Conservation (phyloP, 164 flowering plant species). For the Liriodendron chinense region DNA sequence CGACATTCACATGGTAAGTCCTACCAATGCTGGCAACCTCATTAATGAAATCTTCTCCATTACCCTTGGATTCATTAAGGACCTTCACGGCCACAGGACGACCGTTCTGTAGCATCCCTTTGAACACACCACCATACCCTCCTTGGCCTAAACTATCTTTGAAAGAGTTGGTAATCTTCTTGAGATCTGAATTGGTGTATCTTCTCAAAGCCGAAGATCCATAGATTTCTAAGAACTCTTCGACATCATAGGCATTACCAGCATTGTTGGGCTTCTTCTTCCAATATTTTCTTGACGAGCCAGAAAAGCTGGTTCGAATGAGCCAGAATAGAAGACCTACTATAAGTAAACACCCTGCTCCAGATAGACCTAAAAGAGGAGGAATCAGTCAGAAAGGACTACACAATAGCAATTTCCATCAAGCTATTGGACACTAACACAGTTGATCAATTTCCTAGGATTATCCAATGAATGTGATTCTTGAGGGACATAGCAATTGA, state of each 20-base stretch:
- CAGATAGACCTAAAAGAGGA: no score
- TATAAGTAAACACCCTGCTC: no score
- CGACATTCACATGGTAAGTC: constrained; percentile 7
- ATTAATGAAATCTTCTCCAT: constrained; percentile 12
- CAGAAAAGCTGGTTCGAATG: no score
- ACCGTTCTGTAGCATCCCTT: constrained; percentile 37
- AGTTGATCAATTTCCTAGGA: no score
- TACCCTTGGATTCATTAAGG: constrained; percentile 17
- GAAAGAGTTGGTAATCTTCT: constrained; percentile 38
- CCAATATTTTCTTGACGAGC: no score
- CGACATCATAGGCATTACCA: background rate
- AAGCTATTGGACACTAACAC: no score
- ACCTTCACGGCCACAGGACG: constrained; percentile 42
- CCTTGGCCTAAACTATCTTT: constrained; percentile 39
- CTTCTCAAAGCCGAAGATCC: constrained; percentile 27
- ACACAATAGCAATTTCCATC: no score
- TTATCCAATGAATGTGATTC: no score
- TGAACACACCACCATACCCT: constrained; percentile 43
- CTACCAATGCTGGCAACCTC: constrained; percentile 12
- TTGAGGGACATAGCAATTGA: no score
- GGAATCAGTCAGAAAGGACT: no score
- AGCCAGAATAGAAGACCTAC: no score
- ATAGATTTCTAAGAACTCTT: constrained; percentile 13
- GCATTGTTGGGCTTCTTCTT: no score
- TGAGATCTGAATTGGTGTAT: constrained; percentile 28